Conservation (phyloP, 75 land plant species). For the Gnetum montanum region DNA sequence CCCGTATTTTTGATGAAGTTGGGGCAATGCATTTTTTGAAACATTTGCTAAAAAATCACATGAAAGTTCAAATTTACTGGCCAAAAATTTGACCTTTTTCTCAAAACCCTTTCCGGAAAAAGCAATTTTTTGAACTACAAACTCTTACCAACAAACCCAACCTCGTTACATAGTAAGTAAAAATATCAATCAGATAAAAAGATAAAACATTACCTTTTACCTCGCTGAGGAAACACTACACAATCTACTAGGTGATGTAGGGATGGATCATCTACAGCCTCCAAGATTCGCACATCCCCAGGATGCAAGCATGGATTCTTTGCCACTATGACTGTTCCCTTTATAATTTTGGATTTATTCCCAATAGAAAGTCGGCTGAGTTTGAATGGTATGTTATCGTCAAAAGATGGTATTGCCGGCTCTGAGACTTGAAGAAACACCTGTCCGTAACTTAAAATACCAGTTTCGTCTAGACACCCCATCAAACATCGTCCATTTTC, state of each 20-base stretch:
- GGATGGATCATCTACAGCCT: constrained; percentile 53
- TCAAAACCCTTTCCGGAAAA: no score
- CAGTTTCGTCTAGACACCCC: constrained; percentile 92
- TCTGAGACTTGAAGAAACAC: constrained; percentile 74
- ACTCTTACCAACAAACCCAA: no score
- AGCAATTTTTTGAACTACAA: no score
- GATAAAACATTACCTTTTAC: constrained; percentile 80
- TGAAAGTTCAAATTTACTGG: no score
- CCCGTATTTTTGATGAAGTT: no score
- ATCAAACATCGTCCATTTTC: constrained; percentile 73
- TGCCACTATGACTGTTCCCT: constrained; percentile 68
- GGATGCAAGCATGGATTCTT: constrained; percentile 93
- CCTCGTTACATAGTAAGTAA: no score
- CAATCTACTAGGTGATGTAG: constrained; percentile 87
- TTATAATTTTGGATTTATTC: constrained; percentile 20
- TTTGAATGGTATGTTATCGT: constrained; percentile 1
- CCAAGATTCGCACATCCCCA: constrained; percentile 70
- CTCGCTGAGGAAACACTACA: constrained; percentile 88
- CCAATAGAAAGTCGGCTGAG: constrained; percentile 1
- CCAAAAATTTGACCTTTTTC: no score
- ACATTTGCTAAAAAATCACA: no score
- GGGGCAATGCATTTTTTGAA: no score
- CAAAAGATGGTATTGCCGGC: no score
- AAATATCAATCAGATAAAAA: no score
- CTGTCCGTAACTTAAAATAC: constrained; percentile 68